Conservation (phyloP, 177 flowering plant genomes). For the Vitis hybrid region DNA sequence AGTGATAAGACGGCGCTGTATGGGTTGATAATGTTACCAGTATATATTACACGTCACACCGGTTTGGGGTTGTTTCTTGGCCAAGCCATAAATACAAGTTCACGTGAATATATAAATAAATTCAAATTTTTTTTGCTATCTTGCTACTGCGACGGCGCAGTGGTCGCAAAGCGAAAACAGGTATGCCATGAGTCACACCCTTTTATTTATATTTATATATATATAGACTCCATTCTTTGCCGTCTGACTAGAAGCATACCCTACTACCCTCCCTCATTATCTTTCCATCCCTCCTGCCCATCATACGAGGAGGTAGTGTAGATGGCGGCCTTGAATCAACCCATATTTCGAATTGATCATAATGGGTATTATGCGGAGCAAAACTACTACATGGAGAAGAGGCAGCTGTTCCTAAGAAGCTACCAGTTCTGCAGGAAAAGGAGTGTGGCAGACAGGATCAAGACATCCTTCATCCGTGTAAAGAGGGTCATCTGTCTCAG, state of each 20-base stretch:
- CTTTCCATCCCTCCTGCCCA: too few relatives aligned
- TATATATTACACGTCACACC: too few relatives aligned
- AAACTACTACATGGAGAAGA: conserved; percentile 36
- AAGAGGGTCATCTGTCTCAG: conserved; percentile 40
- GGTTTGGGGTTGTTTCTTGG: too few relatives aligned
- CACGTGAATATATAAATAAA: conserved; percentile 1
- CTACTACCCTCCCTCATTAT: too few relatives aligned
- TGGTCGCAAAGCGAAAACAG: background rate
- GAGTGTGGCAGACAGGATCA: conserved; percentile 50
- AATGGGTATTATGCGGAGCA: background rate
- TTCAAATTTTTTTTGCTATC: background rate
- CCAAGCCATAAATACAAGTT: background rate
- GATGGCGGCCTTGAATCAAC: background rate
- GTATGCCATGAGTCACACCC: too few relatives aligned
- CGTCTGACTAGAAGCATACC: too few relatives aligned
- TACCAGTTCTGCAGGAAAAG: conserved; percentile 67
- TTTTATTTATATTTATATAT: too few relatives aligned
- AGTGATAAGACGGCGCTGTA: too few relatives aligned
- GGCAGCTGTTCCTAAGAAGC: conserved; percentile 70
- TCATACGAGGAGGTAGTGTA: too few relatives aligned
- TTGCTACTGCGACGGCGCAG: conserved; percentile 19
- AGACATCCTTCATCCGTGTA: conserved; percentile 36
- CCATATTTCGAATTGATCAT: conserved; percentile 4
- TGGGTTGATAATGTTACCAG: too few relatives aligned
- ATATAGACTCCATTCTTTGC: too few relatives aligned